These are phyloP conservation scores for Ophiocordyceps sinensis DNA, from an alignment of 2,329 filamentous ascomycete species.

Conservation along the genomic window DNA sequence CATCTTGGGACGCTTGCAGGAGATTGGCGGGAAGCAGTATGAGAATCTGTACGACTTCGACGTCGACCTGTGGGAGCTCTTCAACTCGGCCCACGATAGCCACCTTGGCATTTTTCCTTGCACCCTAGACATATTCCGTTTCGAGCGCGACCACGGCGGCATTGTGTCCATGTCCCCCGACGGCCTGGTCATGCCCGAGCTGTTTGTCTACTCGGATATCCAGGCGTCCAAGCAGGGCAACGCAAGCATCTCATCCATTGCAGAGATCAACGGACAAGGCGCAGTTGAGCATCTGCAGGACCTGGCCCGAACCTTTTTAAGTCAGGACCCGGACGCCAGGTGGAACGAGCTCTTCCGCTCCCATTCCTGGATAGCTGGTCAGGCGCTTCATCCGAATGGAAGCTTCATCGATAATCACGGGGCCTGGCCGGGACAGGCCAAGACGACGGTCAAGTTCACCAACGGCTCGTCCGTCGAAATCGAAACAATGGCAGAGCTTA, in stretches of 20 bases:
- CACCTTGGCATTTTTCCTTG: conserved; percentile 2
- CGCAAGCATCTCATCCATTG: conserved; percentile 3
- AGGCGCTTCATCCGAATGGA: neutral
- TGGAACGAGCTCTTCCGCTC: conserved; percentile 7
- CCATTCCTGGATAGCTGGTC: neutral
- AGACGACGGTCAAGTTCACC: neutral
- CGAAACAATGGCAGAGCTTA: neutral
- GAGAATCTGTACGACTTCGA: conserved; percentile 1
- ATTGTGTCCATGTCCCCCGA: conserved; percentile 9
- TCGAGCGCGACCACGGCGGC: neutral
- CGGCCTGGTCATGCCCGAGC: conserved; percentile 14
- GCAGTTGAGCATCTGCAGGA: conserved; percentile 4
- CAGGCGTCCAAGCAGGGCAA: neutral
- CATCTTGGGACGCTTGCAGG: conserved; percentile 3
- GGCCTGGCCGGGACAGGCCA: neutral
- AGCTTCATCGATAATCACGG: neutral
- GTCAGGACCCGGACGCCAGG: conserved; percentile 9
- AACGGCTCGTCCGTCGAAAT: conserved; percentile 1
- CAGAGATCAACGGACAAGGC: conserved; percentile 7
- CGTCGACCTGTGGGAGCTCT: conserved; percentile 1
- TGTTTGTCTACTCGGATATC: conserved; percentile 1
- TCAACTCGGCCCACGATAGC: conserved; percentile 3
- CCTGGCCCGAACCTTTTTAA: neutral
- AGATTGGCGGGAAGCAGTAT: neutral
- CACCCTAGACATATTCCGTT: neutral